phyloP scores from a whole-genome alignment of 2,329 filamentous ascomycete genomes.

The Xylaria sp. region DNA sequence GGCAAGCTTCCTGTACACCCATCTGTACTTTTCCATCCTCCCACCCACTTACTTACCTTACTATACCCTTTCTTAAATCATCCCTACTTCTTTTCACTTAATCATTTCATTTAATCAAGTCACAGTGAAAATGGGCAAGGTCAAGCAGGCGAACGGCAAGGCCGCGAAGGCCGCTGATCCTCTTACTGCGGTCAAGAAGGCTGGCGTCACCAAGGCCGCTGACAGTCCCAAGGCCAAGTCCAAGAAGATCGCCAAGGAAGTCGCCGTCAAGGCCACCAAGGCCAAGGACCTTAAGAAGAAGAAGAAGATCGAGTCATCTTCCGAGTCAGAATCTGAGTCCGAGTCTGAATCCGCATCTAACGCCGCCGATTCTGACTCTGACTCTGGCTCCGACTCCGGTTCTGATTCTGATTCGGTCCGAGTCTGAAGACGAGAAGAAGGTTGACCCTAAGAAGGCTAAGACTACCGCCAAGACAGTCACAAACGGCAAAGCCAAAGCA shows the following conservation, averaged over 20 bases:
- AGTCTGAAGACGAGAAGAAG: conserved; percentile 40
- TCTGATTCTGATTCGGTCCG: conserved; percentile 38
- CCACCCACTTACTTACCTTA: conserved; percentile 1
- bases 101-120: conserved; percentile 21
- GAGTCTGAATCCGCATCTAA: conserved; percentile 41
- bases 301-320: conserved; percentile 47
- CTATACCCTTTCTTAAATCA: neutral
- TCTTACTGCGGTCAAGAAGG: conserved; percentile 65
- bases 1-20: conserved; percentile 8
- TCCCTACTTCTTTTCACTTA: neutral
- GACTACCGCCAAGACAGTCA: conserved; percentile 30
- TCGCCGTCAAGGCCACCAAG: conserved; percentile 54
- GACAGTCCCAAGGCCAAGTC: conserved; percentile 70
- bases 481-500: conserved; percentile 44
- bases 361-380: conserved; percentile 27
- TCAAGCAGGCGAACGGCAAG: conserved; percentile 65
- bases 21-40: conserved; percentile 2
- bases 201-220: conserved; percentile 69
- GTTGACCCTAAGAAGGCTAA: conserved; percentile 41
- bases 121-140: conserved; percentile 65
- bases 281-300: conserved; percentile 47
- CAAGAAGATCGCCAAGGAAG: conserved; percentile 69
- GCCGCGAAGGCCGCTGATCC: conserved; percentile 57
- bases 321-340: conserved; percentile 46
- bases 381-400: conserved; percentile 14